A percentile compares a stretch with the other conserved stretches of the same genome.
Evolutionary conservation across 1,139 yeast genomes (phyloP).

Genomic region (Geotrichum reessii): DNA sequence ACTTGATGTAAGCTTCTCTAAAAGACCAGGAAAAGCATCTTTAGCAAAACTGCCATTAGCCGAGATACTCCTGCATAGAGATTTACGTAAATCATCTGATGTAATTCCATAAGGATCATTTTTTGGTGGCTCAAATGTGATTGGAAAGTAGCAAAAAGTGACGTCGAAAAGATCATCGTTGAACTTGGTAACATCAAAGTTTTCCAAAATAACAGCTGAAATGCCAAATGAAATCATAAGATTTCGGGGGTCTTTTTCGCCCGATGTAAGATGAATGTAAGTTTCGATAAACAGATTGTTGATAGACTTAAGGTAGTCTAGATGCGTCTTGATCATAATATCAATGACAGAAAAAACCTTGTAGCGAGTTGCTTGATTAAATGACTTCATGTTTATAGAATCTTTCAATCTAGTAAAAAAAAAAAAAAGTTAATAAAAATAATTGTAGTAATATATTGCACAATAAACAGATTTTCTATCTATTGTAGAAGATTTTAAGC

Average conservation of each 20-base stretch:
- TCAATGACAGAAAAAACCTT: conserved; percentile 51
- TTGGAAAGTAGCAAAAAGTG: conserved; percentile 92
- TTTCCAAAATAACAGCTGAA: conserved; percentile 46
- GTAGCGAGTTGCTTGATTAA: conserved; percentile 41
- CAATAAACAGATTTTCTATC: too few species aligned
- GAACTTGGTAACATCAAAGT: conserved; percentile 40
- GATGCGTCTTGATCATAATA: conserved; percentile 33
- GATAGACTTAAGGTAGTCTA: conserved; percentile 20
- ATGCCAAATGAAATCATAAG: conserved; percentile 63
- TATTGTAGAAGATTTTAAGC: neutral
- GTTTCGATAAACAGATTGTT: conserved; percentile 47
- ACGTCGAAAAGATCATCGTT: conserved; percentile 75
- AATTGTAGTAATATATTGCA: too few species aligned
- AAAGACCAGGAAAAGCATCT: conserved; percentile 68
- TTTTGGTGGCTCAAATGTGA: conserved; percentile 88
- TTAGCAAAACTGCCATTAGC: conserved; percentile 61
- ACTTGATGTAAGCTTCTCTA: conserved; percentile 82
- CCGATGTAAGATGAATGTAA: conserved; percentile 64
- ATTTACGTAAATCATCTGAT: conserved; percentile 58
- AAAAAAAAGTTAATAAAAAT: neutral
- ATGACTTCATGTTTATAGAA: conserved; percentile 52
- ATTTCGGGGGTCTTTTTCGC: conserved; percentile 93
- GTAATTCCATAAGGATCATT: conserved; percentile 86
- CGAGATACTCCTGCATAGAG: conserved; percentile 51
- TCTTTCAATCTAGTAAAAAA: conserved; percentile 32